phyloP scores from a whole-genome alignment of 768 basidiomycete species.

The Lyophyllum atratum region DNA sequence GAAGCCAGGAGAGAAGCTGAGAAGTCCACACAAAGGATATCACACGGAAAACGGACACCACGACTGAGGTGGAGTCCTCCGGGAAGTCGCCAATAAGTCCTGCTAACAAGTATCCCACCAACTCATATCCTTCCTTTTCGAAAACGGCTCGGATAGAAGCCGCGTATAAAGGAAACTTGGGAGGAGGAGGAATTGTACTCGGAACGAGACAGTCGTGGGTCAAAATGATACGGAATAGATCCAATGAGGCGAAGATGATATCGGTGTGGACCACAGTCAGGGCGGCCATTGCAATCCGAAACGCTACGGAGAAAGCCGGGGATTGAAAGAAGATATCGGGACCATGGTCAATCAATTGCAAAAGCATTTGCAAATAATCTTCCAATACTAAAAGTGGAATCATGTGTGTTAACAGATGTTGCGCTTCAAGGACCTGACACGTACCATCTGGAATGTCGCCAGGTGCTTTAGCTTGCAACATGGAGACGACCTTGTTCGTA shows the following conservation, averaged over 20 bases:
- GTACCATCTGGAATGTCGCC: conserved; percentile 86
- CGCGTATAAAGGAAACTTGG: conserved; percentile 65
- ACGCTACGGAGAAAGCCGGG: conserved; percentile 72
- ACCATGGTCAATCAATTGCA: conserved; percentile 63
- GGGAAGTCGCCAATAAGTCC: conserved; percentile 89
- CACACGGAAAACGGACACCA: conserved; percentile 78
- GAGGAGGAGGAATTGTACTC: conserved; percentile 42
- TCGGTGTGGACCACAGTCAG: conserved; percentile 84
- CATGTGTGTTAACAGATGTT: not conserved
- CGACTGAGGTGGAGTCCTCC: conserved; percentile 73
- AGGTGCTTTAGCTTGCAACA: conserved; percentile 70
- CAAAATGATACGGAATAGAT: conserved; percentile 75
- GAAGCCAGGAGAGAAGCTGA: conserved; percentile 73
- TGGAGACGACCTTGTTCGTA: conserved; percentile 65
- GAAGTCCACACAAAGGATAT: conserved; percentile 67
- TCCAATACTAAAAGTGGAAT: conserved; percentile 69
- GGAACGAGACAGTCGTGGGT: conserved; percentile 69
- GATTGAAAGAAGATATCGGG: conserved; percentile 84
- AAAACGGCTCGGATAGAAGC: conserved; percentile 61
- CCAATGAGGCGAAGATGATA: conserved; percentile 79
- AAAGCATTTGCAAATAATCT: conserved; percentile 85
- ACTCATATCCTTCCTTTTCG: conserved; percentile 69
- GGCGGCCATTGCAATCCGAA: conserved; percentile 74
- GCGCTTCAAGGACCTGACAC: conserved; percentile 24
- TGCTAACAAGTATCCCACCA: conserved; percentile 67